Evolutionary conservation across 148 eudicot species (phyloP).

Genomic region (Nepenthes gracilis): DNA sequence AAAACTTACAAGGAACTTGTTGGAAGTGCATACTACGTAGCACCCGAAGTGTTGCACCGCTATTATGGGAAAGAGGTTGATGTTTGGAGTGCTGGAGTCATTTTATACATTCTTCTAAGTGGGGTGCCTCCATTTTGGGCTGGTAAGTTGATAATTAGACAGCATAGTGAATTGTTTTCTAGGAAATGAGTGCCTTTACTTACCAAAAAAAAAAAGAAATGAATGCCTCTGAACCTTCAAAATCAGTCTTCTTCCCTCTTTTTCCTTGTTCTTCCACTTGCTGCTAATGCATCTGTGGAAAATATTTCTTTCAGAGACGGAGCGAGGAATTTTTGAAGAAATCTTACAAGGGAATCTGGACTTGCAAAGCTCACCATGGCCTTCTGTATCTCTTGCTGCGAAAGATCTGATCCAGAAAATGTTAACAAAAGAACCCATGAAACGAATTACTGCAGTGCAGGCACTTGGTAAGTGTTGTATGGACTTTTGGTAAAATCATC

Average conservation of each 20-base stretch:
- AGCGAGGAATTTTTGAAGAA: constrained; percentile 60
- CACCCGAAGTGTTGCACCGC: constrained; percentile 69
- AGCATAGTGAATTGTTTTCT: too few species aligned
- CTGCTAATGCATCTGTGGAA: constrained; percentile 4
- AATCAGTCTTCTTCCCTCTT: neutral
- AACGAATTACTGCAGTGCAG: constrained; percentile 61
- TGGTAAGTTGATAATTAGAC: constrained; percentile 23
- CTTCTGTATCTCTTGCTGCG: constrained; percentile 63
- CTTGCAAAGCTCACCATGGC: constrained; percentile 62
- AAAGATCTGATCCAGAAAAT: constrained; percentile 67
- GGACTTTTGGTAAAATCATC: neutral
- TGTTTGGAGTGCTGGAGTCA: constrained; percentile 95
- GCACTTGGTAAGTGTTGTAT: constrained; percentile 54
- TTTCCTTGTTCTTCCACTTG: neutral
- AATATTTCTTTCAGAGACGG: constrained; percentile 46
- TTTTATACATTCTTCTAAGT: constrained; percentile 70
- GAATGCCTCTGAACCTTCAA: too few species aligned
- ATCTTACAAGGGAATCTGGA: constrained; percentile 37
- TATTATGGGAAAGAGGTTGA: constrained; percentile 81
- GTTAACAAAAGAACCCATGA: constrained; percentile 54
- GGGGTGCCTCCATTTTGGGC: constrained; percentile 94
- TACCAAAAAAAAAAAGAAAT: neutral
- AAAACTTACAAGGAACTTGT: constrained; percentile 47
- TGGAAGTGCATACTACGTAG: constrained; percentile 85
- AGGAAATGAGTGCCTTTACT: too few species aligned